phyloP scores from a whole-genome alignment of 805 yeast species.

The Cyberlindnera misumaiensis region DNA sequence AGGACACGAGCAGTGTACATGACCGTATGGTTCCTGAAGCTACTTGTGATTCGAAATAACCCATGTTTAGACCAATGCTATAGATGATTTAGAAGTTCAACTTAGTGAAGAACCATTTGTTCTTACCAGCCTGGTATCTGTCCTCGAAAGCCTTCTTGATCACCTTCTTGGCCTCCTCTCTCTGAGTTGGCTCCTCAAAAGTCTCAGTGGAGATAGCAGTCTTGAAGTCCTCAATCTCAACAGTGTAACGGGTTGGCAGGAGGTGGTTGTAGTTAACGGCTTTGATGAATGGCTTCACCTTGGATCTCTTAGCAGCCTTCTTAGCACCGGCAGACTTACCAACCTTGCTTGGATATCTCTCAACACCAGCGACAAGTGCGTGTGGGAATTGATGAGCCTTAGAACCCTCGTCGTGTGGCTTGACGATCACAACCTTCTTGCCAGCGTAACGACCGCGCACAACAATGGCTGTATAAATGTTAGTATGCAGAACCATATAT shows the following conservation, averaged over 20 bases:
- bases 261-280: constrained; percentile 99
- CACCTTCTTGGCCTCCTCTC: constrained; percentile 98
- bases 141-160: constrained; percentile 99
- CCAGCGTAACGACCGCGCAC: constrained; percentile 99
- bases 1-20: too few relatives aligned
- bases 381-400: constrained; percentile 98
- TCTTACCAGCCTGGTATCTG: constrained; percentile 98
- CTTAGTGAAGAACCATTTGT: constrained; percentile 99
- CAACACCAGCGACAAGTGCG: constrained; percentile 98
- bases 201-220: constrained; percentile 86
- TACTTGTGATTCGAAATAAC: background rate
- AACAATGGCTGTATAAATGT: constrained; percentile 56
- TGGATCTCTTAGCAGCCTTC: constrained; percentile 95
- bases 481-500: background rate
- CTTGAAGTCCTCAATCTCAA: constrained; percentile 95
- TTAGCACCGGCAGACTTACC: constrained; percentile 92
- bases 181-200: constrained; percentile 94
- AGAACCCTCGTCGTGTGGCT: constrained; percentile 98
- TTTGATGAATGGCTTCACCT: constrained; percentile 98
- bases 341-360: constrained; percentile 96
- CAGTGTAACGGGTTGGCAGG: constrained; percentile 99
- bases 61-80: constrained; percentile 5
- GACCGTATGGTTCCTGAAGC: too few relatives aligned
- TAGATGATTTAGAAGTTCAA: constrained; percentile 60
- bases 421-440: constrained; percentile 98